Base-by-base conservation (phyloP, 2,329 filamentous ascomycete species). In the Cladophialophora yegresii region DNA sequence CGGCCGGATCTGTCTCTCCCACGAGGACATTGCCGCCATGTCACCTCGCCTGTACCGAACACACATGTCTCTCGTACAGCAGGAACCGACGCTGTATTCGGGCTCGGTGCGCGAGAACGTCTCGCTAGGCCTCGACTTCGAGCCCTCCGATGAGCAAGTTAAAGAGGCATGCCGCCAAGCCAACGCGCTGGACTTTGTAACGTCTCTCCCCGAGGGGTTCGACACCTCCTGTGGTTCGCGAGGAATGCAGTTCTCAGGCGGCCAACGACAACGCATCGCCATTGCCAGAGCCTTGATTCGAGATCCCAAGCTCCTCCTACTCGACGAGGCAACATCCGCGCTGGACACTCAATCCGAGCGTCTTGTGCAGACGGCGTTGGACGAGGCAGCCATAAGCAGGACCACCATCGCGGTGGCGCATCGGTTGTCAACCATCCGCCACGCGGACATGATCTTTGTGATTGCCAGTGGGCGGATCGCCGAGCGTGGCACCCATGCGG, bases 61-160 rank as follows among this genome's bases (percentile, higher is more conserved):
- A 62, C 77, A 85, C 40, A 80, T 92, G 12, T 88, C 88, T 1
- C 82, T 93, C 0, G 90, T 93, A 0, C 86, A 88, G 3, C 90
- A 93, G 75, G 89, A 93, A 73, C 83, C 90, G 8, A 87, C 87
- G 0, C 81, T 93, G 0, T 92, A 90, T 72, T 86, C 87, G 73
- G 87, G 86, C 68, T 86, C 85, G 0, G 82, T 92, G 22, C 82
- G 85, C 20, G 89, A 92, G 65, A 91, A 91, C 70, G 85, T 91
- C 58, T 75, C 88, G 1, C 80, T 91, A 0, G 89, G 88, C 20
- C 63, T 67, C 6, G 50, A 63, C 32, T 64, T 64, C 20, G 60
- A 69, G 16, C 65, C 70, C 20, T 67, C 72, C 5, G 74, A 77
- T 3, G 70, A 75, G 6, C 64, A 76, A 26, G 68, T 79, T 22